Evolutionary conservation across 1,284 basidiomycete species (phyloP), one percentile per base, ranked within the genome.

Genomic region (Inonotus obliquus): DNA sequence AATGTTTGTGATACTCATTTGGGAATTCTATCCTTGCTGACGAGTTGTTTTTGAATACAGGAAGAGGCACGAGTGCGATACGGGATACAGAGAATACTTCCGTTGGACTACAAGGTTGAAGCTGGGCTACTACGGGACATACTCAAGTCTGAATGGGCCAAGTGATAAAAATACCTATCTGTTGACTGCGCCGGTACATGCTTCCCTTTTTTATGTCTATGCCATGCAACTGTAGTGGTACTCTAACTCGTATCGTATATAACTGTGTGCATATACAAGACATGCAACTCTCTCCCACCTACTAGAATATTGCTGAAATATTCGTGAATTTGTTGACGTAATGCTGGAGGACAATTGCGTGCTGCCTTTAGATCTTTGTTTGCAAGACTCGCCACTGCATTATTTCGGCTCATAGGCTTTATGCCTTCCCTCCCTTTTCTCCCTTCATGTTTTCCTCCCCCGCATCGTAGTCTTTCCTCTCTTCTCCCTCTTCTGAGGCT

Each of bases 61-160:
- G 92, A 93, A 41, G 80, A 81, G 71, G 81, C 83, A 6, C 86
- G 92, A 32, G 85, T 94, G 38, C 84, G 93, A 47, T 96, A 95
- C 71, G 89, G 89, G 21, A 88, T 94, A 67, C 81, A 85, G 64
- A 83, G 80, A 56, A 86, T 92, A 13, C 73, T 74, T 45, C 75
- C 78, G n/a, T 71, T 94, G 44, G 83, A 96, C 70, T 95, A 85
- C 71, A 80, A 79, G 49, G 84, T 85, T 66, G 93, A 94, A 69
- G 84, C 83, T 9, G 78, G 79, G 37, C 71, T 79, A 32, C 76
- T 94, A 60, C 77, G 84, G 32, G 82, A 88, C 60, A 69, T 83
- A 35, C 73, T 91, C 41, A 69, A 69, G 21, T 71, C 74, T 2
- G 60, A 62, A 21, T 79, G 77, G 78, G 77, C 74, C 6, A 67